These are phyloP conservation scores for Taxillus chinensis DNA, from an alignment of 164 flowering plant genomes.

Conservation along the genomic window DNA sequence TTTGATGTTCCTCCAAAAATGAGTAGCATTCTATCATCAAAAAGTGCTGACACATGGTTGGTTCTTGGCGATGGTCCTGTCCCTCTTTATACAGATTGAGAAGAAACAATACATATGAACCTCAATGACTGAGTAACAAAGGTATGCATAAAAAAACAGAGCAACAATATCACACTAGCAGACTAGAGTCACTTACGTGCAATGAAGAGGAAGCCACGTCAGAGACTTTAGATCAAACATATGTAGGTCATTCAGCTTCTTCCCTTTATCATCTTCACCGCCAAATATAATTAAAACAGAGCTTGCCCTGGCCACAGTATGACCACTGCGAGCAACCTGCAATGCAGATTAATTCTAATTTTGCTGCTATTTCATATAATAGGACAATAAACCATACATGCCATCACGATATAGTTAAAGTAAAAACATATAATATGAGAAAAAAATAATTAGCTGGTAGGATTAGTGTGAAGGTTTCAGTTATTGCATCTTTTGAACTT, in stretches of 20 bases:
- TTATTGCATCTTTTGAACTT: too few relatives aligned
- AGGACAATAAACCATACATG: constrained; percentile 3
- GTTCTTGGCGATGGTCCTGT: constrained; percentile 86
- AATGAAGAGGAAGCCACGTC: constrained; percentile 94
- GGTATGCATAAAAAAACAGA: neutral
- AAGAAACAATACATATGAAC: neutral
- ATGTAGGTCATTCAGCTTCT: constrained; percentile 90
- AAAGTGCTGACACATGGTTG: constrained; percentile 84
- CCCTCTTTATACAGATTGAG: constrained; percentile 43
- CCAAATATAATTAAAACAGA: constrained; percentile 83
- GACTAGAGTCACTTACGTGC: constrained; percentile 63
- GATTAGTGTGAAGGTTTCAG: neutral
- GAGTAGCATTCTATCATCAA: constrained; percentile 69
- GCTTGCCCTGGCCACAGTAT: constrained; percentile 74
- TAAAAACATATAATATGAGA: too few relatives aligned
- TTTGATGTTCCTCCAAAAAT: constrained; percentile 89
- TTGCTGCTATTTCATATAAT: neutral
- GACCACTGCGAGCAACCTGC: constrained; percentile 89
- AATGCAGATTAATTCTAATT: neutral
- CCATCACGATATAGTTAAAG: too few relatives aligned
- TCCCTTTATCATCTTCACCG: constrained; percentile 83
- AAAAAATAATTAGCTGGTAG: too few relatives aligned
- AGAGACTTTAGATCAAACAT: constrained; percentile 94
- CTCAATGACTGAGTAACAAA: neutral
- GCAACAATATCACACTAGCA: neutral